These are phyloP conservation scores for Phytophthora quininea DNA, from an alignment of 352 stramenopile genomes.

Conservation along the genomic window DNA sequence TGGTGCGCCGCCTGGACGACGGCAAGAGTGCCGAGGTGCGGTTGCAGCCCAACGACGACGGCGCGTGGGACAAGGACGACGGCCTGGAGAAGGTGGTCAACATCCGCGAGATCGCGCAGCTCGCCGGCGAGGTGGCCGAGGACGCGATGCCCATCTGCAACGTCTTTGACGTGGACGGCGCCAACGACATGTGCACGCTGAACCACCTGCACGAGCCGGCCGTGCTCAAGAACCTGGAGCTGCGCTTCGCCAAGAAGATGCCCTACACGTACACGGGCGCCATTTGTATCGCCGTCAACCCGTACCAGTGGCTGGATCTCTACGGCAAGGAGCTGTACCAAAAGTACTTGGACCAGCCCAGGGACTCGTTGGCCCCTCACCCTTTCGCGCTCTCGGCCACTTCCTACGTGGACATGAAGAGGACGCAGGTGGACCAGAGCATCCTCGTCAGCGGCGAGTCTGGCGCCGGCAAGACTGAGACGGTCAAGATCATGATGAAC, in stretches of 20 bases:
- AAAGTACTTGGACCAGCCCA: conserved; percentile 62
- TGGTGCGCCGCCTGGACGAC: conserved; percentile 60
- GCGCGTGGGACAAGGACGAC: conserved; percentile 62
- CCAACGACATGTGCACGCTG: conserved; percentile 81
- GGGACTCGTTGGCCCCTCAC: conserved; percentile 64
- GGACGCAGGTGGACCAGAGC: conserved; percentile 81
- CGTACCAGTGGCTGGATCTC: conserved; percentile 83
- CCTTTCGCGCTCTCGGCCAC: conserved; percentile 74
- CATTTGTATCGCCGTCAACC: conserved; percentile 85
- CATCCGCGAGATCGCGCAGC: conserved; percentile 63
- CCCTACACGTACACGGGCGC: conserved; percentile 85
- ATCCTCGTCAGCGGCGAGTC: conserved; percentile 89
- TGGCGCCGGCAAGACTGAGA: conserved; percentile 94
- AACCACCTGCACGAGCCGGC: conserved; percentile 84
- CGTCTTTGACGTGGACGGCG: conserved; percentile 63
- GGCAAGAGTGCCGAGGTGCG: conserved; percentile 62
- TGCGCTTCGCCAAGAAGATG: conserved; percentile 72
- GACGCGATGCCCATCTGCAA: conserved; percentile 89
- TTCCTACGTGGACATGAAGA: conserved; percentile 79
- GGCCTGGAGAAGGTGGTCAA: conserved; percentile 67
- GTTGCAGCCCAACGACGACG: conserved; percentile 63
- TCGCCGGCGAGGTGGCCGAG: conserved; percentile 75
- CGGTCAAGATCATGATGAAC: conserved; percentile 94
- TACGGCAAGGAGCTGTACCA: conserved; percentile 71
- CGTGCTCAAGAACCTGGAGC: conserved; percentile 74